Evolutionary conservation across 2,329 filamentous ascomycete species (phyloP).

Genomic region (Aotearoamyces nothofagi): DNA sequence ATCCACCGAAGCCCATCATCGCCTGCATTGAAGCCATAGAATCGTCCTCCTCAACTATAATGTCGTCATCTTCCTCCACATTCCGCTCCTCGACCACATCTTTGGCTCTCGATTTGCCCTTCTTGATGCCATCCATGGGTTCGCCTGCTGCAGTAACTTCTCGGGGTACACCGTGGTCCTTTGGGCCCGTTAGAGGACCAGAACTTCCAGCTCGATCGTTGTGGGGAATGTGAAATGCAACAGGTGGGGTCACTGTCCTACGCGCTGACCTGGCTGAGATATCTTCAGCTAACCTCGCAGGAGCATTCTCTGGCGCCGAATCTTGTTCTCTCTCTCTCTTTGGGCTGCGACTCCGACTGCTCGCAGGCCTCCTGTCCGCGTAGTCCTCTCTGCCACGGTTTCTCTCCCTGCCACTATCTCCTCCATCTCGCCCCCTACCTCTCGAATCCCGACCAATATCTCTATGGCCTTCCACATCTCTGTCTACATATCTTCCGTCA

Average conservation of each 20-base stretch:
- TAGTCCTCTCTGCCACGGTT: constrained; percentile 3
- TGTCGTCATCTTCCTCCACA: constrained; percentile 31
- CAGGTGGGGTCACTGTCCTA: constrained; percentile 14
- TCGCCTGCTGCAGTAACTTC: neutral
- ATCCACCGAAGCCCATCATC: constrained; percentile 82
- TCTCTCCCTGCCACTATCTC: constrained; percentile 9
- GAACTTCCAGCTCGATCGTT: constrained; percentile 2
- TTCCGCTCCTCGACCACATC: constrained; percentile 5
- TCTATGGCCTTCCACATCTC: constrained; percentile 18
- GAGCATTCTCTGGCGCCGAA: neutral
- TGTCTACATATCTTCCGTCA: constrained; percentile 17
- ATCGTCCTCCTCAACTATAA: constrained; percentile 44
- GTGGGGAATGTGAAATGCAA: constrained; percentile 15
- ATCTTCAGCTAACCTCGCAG: neutral
- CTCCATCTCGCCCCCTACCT: constrained; percentile 2
- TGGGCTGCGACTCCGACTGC: constrained; percentile 6
- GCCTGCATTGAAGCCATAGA: constrained; percentile 61
- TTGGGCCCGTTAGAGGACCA: constrained; percentile 2
- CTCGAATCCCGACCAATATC: constrained; percentile 23
- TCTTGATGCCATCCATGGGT: neutral
- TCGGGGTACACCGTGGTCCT: constrained; percentile 3
- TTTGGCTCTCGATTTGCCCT: constrained; percentile 4
- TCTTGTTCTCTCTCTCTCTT: constrained; percentile 5
- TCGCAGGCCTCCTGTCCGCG: too few relatives aligned
- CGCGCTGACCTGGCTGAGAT: neutral